Percentiles rank a stretch among this genome's conserved stretches.
Conservation (phyloP, 2,329 filamentous ascomycete genomes). For the Talaromyces funiculosus region DNA sequence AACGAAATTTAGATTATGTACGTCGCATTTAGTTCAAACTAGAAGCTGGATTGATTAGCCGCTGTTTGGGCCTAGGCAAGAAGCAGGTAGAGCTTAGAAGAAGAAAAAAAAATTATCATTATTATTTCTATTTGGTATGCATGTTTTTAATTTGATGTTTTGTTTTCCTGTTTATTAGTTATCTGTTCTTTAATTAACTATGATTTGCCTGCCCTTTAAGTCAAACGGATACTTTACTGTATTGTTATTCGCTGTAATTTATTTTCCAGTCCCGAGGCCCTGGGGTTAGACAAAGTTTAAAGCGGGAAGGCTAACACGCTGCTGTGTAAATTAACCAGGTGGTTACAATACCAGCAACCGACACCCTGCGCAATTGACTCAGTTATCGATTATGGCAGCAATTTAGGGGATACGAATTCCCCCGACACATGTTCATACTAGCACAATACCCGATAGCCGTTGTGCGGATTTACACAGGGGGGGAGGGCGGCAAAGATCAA, state of each 20-base stretch:
- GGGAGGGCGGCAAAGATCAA: conserved; percentile 2
- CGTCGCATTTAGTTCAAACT: background rate
- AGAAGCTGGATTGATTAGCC: background rate
- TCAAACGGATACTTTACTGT: background rate
- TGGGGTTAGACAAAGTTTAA: conserved; percentile 1
- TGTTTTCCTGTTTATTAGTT: background rate
- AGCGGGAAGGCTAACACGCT: conserved; percentile 17
- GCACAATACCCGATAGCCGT: conserved; percentile 11
- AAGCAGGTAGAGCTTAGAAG: background rate
- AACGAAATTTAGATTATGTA: background rate
- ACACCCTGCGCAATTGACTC: background rate
- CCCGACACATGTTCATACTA: conserved; percentile 5
- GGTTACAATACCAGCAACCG: conserved; percentile 6
- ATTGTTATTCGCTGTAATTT: conserved; percentile 6
- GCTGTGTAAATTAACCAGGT: conserved; percentile 11
- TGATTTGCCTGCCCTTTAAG: background rate
- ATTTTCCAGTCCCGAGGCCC: conserved; percentile 8
- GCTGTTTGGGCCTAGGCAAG: background rate
- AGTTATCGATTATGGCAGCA: background rate
- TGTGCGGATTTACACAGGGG: conserved; percentile 8
- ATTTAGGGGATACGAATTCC: conserved; percentile 13
- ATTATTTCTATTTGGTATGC: background rate
- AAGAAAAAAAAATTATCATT: background rate
- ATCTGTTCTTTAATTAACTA: background rate
- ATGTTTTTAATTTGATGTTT: background rate